These are phyloP conservation scores for Capsicum pubescens DNA, from an alignment of 257 asterid genomes.

Conservation along the genomic window DNA sequence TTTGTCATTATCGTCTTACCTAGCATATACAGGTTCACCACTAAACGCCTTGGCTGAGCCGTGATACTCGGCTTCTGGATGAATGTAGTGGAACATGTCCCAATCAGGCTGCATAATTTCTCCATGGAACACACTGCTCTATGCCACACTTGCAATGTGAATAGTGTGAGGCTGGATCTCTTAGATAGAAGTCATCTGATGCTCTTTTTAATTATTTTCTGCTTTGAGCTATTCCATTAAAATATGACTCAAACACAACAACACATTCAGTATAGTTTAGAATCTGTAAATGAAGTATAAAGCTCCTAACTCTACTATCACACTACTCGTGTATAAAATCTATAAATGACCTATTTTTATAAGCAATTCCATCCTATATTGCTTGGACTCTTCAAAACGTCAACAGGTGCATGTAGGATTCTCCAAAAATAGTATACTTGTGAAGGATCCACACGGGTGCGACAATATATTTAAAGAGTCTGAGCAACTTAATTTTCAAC, in stretches of 20 bases:
- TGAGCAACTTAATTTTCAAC: too few relatives aligned
- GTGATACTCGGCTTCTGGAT: conserved; percentile 87
- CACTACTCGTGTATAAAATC: not conserved
- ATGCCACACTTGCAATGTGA: conserved; percentile 83
- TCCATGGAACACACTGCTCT: conserved; percentile 75
- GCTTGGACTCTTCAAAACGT: too few relatives aligned
- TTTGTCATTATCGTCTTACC: conserved; percentile 40
- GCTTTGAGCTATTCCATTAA: conserved; percentile 70
- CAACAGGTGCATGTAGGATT: too few relatives aligned
- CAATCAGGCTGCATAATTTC: conserved; percentile 87
- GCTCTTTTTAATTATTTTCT: conserved; percentile 80
- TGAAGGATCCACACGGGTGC: too few relatives aligned
- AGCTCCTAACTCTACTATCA: not conserved
- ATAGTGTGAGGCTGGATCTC: conserved; percentile 82
- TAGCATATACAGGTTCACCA: conserved; percentile 86
- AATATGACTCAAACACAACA: conserved; percentile 4
- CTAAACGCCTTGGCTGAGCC: conserved; percentile 84
- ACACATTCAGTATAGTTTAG: not conserved
- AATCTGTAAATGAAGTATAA: not conserved
- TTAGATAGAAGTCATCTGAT: conserved; percentile 84
- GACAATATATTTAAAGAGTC: too few relatives aligned
- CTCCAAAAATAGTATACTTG: too few relatives aligned
- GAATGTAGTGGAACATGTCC: conserved; percentile 95
- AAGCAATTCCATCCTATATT: too few relatives aligned
- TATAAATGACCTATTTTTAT: too few relatives aligned